Evolutionary conservation across 352 stramenopile genomes (phyloP).

Genomic region (Phytopythium kandeliae): DNA sequence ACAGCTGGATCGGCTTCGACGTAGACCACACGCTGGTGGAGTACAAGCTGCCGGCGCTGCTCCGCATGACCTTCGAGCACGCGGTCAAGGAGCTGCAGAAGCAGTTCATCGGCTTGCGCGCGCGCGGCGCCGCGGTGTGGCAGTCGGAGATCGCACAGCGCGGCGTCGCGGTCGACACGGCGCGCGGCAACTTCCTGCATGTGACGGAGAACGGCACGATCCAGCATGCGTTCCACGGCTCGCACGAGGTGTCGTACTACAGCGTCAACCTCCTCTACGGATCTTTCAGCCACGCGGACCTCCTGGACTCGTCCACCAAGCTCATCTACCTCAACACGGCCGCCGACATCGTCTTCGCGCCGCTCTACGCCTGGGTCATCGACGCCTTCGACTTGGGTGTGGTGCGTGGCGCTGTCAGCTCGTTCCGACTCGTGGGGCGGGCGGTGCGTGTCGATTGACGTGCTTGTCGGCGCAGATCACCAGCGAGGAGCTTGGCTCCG

Average conservation of each 20-base stretch:
- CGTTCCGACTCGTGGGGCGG: background rate
- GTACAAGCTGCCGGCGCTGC: slow-evolving; percentile 35
- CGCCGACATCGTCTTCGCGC: slow-evolving; percentile 42
- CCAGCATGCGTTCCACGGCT: slow-evolving; percentile 37
- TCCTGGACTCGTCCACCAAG: slow-evolving; percentile 19
- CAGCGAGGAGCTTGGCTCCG: slow-evolving; percentile 31
- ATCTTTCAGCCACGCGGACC: slow-evolving; percentile 12
- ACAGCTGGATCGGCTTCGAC: slow-evolving; percentile 56
- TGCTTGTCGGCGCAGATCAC: slow-evolving; percentile 25
- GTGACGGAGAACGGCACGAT: slow-evolving; percentile 35
- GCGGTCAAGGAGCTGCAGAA: slow-evolving; percentile 39
- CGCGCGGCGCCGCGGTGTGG: slow-evolving; percentile 20
- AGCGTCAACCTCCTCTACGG: slow-evolving; percentile 38
- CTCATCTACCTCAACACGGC: slow-evolving; percentile 42
- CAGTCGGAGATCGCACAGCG: slow-evolving; percentile 35
- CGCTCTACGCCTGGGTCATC: slow-evolving; percentile 47
- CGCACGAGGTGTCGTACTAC: slow-evolving; percentile 39
- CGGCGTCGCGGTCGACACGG: slow-evolving; percentile 34
- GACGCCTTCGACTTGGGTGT: slow-evolving; percentile 39
- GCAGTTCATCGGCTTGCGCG: slow-evolving; percentile 29
- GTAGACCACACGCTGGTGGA: slow-evolving; percentile 51
- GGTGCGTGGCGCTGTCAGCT: slow-evolving; percentile 9
- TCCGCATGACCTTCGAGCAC: slow-evolving; percentile 34
- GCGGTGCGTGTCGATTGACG: too few species aligned
- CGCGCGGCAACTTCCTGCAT: slow-evolving; percentile 41